A percentile compares a stretch with the other conserved stretches of the same genome.
Evolutionary conservation across 352 stramenopile genomes (phyloP).

Genomic region (Phytopythium boreale): DNA sequence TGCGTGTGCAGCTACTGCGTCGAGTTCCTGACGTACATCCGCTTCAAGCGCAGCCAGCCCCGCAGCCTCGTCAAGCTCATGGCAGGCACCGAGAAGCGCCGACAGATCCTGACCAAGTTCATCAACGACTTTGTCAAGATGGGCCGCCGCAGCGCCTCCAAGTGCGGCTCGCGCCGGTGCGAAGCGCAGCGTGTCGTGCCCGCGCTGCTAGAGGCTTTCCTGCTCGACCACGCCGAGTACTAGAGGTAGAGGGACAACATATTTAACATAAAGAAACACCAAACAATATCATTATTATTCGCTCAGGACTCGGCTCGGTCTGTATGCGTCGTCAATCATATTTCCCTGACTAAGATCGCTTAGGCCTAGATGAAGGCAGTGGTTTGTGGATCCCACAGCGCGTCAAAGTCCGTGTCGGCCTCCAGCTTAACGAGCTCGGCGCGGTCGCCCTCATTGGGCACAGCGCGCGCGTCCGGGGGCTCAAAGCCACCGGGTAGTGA

Average conservation of each 20-base stretch:
- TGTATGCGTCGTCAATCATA: not conserved
- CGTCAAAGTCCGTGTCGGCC: constrained; percentile 31
- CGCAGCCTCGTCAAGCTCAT: constrained; percentile 29
- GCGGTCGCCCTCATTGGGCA: constrained; percentile 15
- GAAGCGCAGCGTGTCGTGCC: constrained; percentile 34
- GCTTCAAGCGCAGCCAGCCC: constrained; percentile 35
- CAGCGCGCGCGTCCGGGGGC: constrained; percentile 18
- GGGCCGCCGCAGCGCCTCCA: constrained; percentile 22
- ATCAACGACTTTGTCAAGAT: constrained; percentile 38
- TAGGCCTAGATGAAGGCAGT: constrained; percentile 21
- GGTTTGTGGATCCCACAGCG: constrained; percentile 37
- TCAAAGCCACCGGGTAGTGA: constrained; percentile 54
- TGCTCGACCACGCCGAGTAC: constrained; percentile 32
- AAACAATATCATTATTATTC: constrained; percentile 25
- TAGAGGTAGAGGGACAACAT: constrained; percentile 2
- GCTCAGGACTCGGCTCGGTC: not conserved
- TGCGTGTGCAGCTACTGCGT: constrained; percentile 36
- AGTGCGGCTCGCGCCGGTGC: constrained; percentile 22
- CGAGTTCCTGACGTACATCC: constrained; percentile 38
- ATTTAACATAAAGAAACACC: constrained; percentile 10
- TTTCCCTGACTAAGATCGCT: not conserved
- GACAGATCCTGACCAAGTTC: constrained; percentile 25
- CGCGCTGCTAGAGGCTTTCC: constrained; percentile 31
- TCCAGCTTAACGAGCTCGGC: constrained; percentile 18
- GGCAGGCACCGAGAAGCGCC: constrained; percentile 26